phyloP scores from a whole-genome alignment of 2,329 filamentous ascomycete species.

The Sporothrix schenckii region DNA sequence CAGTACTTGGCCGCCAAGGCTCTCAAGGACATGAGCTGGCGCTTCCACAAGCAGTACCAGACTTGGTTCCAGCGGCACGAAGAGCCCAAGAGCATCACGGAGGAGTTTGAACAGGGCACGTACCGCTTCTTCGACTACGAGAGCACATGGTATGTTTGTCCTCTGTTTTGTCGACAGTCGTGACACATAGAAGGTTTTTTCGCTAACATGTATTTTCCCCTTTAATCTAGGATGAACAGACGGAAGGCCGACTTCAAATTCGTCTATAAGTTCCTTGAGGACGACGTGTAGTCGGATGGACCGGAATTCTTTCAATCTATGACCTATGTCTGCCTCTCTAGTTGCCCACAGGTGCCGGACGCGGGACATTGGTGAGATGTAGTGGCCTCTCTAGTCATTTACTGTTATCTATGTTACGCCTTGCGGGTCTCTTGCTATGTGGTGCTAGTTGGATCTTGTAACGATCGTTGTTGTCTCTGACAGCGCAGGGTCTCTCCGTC shows the following conservation, averaged over 20 bases:
- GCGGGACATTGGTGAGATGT: not conserved
- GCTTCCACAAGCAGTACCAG: constrained; percentile 99
- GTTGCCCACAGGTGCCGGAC: not conserved
- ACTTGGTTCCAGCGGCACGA: constrained; percentile 99
- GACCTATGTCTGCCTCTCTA: not conserved
- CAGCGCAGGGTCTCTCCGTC: not conserved
- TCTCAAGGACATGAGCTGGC: constrained; percentile 97
- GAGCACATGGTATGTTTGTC: constrained; percentile 81
- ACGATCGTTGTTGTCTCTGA: not conserved
- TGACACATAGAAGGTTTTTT: not conserved
- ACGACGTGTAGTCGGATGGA: constrained; percentile 67
- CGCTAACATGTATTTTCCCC: constrained; percentile 10
- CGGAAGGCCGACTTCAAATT: constrained; percentile 98
- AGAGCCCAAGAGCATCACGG: constrained; percentile 97
- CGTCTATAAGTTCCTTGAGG: constrained; percentile 95
- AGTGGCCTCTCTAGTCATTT: not conserved
- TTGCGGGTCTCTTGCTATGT: not conserved
- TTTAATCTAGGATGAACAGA: constrained; percentile 82
- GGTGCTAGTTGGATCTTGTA: not conserved
- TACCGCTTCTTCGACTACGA: constrained; percentile 99
- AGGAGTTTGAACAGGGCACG: constrained; percentile 97
- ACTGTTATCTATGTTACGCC: not conserved
- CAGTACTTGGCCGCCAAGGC: constrained; percentile 95
- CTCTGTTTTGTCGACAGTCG: not conserved
- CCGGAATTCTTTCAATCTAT: not conserved